phyloP scores from a whole-genome alignment of 2,329 filamentous ascomycete genomes.

The Penicillium sp. region DNA sequence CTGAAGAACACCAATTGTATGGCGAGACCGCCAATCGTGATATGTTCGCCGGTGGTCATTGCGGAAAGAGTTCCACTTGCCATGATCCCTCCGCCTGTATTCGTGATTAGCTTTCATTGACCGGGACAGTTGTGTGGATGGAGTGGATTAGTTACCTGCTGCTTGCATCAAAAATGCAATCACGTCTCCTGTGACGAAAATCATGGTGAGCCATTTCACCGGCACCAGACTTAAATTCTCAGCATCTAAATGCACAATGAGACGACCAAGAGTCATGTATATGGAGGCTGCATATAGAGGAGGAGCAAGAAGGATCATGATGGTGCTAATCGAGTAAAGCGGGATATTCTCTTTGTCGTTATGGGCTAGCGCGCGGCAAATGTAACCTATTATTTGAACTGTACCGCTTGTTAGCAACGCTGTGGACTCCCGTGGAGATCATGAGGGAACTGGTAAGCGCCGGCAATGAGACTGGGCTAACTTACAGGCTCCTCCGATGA shows the following conservation, averaged over 20 bases:
- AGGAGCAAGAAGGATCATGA: slow-evolving; percentile 51
- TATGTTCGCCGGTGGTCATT: slow-evolving; percentile 13
- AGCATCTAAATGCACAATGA: slow-evolving; percentile 42
- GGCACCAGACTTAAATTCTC: slow-evolving; percentile 47
- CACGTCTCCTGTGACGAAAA: slow-evolving; percentile 51
- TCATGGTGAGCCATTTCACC: slow-evolving; percentile 47
- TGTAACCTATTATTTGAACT: slow-evolving; percentile 24
- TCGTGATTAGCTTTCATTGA: neutral
- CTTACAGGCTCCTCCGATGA: slow-evolving; percentile 22
- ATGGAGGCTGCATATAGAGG: slow-evolving; percentile 52
- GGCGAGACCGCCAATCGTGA: slow-evolving; percentile 19
- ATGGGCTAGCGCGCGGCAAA: slow-evolving; percentile 17
- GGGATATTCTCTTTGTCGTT: slow-evolving; percentile 11
- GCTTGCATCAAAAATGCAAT: slow-evolving; percentile 49
- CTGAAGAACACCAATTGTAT: slow-evolving; percentile 24
- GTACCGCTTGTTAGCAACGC: neutral
- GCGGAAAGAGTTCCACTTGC: slow-evolving; percentile 2
- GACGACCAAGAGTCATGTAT: slow-evolving; percentile 51
- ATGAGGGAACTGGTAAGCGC: neutral
- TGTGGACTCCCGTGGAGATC: neutral
- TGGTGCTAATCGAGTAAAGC: slow-evolving; percentile 43
- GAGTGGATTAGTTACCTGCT: slow-evolving; percentile 12
- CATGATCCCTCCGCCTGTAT: slow-evolving; percentile 9
- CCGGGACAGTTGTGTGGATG: no score
- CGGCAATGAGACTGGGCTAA: neutral